These are phyloP conservation scores for Kurtzmaniella fragi DNA, from an alignment of 805 yeast species.

Conservation along the genomic window DNA sequence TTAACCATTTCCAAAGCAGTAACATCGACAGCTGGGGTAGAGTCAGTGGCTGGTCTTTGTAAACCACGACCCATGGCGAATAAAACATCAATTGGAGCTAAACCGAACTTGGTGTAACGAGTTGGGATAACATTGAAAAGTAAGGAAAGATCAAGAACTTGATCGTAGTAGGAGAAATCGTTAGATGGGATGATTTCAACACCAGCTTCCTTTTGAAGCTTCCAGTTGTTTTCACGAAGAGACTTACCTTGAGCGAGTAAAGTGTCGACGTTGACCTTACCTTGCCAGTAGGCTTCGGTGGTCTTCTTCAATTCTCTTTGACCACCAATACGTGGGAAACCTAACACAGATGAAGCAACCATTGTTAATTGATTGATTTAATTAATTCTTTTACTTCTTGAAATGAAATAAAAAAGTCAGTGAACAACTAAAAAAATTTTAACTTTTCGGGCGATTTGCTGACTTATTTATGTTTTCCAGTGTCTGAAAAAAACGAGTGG, in stretches of 20 bases:
- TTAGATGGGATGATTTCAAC: conserved; percentile 96
- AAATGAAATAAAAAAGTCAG: not conserved
- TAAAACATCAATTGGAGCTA: conserved; percentile 83
- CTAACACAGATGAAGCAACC: conserved; percentile 97
- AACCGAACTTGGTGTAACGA: conserved; percentile 88
- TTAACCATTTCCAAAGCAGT: conserved; percentile 99
- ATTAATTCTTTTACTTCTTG: not conserved
- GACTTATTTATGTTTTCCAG: too few relatives aligned
- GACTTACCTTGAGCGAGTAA: conserved; percentile 90
- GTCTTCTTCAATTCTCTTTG: conserved; percentile 98
- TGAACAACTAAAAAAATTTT: too few relatives aligned
- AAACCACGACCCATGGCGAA: conserved; percentile 99
- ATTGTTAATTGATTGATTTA: conserved; percentile 33
- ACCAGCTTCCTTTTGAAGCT: conserved; percentile 94
- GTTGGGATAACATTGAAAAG: conserved; percentile 95
- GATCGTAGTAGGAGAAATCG: conserved; percentile 98
- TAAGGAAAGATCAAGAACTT: conserved; percentile 86
- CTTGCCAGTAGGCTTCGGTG: conserved; percentile 98
- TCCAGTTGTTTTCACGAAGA: conserved; percentile 95
- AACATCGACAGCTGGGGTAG: conserved; percentile 89
- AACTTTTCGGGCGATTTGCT: too few relatives aligned
- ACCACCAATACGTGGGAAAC: conserved; percentile 99
- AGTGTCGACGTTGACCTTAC: conserved; percentile 84
- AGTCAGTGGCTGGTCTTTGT: conserved; percentile 90
- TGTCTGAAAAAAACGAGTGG: too few relatives aligned